Base-by-base conservation (phyloP, 75 land plant genomes). In the Ceratopteris richardii region DNA sequence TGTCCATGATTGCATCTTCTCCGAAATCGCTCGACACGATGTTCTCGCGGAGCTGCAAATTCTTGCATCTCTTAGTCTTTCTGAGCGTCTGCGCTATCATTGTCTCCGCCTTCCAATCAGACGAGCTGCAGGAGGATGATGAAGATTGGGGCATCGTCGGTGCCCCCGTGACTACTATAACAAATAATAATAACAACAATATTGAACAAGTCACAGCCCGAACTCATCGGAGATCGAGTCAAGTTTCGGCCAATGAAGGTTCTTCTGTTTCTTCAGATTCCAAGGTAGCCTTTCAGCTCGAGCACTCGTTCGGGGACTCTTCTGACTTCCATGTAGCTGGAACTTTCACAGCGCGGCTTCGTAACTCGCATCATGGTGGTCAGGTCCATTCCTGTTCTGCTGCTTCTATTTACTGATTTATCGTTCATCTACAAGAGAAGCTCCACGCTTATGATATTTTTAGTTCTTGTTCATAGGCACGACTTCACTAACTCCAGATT, bases 121-220 rank as follows among this genome's bases (percentile, higher is more conserved):
- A 72, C 31, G 74, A 72, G 63, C 63, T 72, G 13, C 58, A 56
- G 17, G 71, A 69, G 41, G 74, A 72, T 18, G 74, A 66, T 54
- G 74, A 72, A 23, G 74, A 72, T n/a, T 72, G 74, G 74, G 74
- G 74, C 14, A 14, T 72, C 16, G 54, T 66, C 7, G 73, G 73
- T 29, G 40, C 66, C 19, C 3, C 3, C 7, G 9, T 4, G 7
- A 33, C 3, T 9, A 33, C 3, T 9, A n/a, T n/a, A n/a, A 33
- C 3, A 3, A 33, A 33, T 9, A 33, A 33, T 9, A 20, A 19
- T 31, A 12, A 62, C 31, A 5, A 27, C 30, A 1, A 16, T 1
- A 12, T 25, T 22, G 62, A 27, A 51, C 22, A 24, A 43, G 28
- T 19, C 13, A 42, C 13, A 0, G 37, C 37, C 37, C 47, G 47